These are phyloP conservation scores for Lanmaoa pseudosensibilis DNA, from an alignment of 768 basidiomycete species.

Conservation along the genomic window DNA sequence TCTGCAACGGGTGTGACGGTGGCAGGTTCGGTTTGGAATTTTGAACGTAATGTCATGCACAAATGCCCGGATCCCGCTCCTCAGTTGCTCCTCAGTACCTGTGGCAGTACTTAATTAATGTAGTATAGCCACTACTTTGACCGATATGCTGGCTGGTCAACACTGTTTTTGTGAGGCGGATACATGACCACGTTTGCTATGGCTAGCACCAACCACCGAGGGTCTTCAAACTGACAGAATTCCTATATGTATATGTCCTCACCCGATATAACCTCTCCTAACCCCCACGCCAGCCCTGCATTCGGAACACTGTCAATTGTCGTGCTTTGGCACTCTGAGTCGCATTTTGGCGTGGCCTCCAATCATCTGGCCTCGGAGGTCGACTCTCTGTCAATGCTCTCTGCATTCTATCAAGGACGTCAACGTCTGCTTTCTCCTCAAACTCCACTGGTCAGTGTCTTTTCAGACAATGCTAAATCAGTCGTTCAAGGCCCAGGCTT, in stretches of 20 bases:
- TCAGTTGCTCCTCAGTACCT: too few species aligned
- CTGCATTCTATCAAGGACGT: not conserved
- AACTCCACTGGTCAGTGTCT: not conserved
- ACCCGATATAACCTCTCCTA: not conserved
- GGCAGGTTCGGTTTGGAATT: conserved; percentile 7
- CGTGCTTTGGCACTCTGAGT: not conserved
- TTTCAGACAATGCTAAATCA: not conserved
- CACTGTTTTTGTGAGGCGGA: too few species aligned
- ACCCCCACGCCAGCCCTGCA: not conserved
- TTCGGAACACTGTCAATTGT: not conserved
- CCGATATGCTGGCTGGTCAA: too few species aligned
- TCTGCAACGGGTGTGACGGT: not conserved
- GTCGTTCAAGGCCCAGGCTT: not conserved
- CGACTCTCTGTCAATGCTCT: too few species aligned
- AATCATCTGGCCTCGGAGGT: not conserved
- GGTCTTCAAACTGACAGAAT: not conserved
- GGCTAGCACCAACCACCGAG: not conserved
- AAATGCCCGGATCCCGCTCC: not conserved
- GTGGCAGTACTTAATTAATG: too few species aligned
- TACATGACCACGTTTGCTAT: not conserved
- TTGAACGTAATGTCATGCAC: not conserved
- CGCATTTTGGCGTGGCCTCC: not conserved
- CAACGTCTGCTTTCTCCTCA: not conserved
- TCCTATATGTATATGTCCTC: not conserved
- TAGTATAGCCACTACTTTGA: too few species aligned